phyloP scores from a whole-genome alignment of 1,284 basidiomycete species.

The Pseudozyma tsukubaensis region DNA sequence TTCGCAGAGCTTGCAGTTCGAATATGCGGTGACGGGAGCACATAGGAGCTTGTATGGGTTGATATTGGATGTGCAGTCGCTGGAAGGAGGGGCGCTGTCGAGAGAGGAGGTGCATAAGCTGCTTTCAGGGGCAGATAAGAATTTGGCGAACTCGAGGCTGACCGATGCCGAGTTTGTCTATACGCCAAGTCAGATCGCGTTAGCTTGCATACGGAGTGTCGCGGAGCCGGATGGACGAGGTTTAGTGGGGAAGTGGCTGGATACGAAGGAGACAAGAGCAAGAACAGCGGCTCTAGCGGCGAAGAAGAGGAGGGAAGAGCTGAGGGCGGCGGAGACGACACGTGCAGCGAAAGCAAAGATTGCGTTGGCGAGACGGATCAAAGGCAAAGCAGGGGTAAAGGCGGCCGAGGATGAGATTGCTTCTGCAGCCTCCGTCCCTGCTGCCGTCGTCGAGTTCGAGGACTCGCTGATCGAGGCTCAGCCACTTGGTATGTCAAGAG shows the following conservation, averaged over 20 bases:
- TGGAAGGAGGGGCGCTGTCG: conserved; percentile 4
- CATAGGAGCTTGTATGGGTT: conserved; percentile 90
- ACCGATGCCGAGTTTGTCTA: conserved; percentile 93
- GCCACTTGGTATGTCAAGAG: conserved; percentile 70
- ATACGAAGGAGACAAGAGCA: conserved; percentile 25
- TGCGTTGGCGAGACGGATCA: conserved; percentile 14
- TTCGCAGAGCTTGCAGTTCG: conserved; percentile 89
- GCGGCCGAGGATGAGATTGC: conserved; percentile 35
- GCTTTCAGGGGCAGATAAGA: conserved; percentile 33
- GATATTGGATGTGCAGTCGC: conserved; percentile 87
- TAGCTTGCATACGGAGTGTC: conserved; percentile 75
- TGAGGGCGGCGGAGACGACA: conserved; percentile 22
- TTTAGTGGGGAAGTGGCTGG: conserved; percentile 76
- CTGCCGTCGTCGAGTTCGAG: conserved; percentile 22
- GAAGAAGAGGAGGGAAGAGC: conserved; percentile 10
- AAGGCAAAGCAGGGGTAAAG: conserved; percentile 42
- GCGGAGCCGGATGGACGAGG: conserved; percentile 63
- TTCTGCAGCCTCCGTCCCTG: not conserved
- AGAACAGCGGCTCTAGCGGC: conserved; percentile 3
- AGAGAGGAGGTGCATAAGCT: conserved; percentile 41
- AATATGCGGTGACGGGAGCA: conserved; percentile 91
- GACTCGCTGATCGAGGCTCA: conserved; percentile 29
- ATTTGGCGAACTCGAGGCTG: conserved; percentile 75
- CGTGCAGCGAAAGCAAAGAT: conserved; percentile 26
- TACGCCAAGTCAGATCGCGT: conserved; percentile 90